These are phyloP conservation scores for Agrostemma githago DNA, from an alignment of 148 eudicot genomes.

Conservation along the genomic window DNA sequence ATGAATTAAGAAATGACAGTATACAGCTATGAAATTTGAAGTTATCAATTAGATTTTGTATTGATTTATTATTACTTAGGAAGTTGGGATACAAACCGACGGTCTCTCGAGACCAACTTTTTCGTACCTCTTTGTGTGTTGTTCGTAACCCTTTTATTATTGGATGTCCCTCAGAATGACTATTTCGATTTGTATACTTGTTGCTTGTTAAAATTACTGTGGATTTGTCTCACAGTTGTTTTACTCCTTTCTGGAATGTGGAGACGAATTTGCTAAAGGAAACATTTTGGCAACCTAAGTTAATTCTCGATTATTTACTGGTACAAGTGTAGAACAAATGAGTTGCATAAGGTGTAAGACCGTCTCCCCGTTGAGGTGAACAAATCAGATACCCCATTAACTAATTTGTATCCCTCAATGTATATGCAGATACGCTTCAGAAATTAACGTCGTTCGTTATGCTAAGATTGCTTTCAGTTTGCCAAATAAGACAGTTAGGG, in stretches of 20 bases:
- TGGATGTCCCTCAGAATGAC: too few species aligned
- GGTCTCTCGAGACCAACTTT: background rate
- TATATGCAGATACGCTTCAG: conserved; percentile 54
- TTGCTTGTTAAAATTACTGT: too few species aligned
- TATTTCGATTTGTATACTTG: too few species aligned
- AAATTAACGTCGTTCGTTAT: conserved; percentile 42
- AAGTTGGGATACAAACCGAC: background rate
- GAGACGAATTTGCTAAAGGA: background rate
- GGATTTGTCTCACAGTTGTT: background rate
- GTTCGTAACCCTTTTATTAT: too few species aligned
- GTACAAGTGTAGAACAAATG: background rate
- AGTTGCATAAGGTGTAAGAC: background rate
- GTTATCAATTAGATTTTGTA: background rate
- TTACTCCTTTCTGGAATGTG: background rate
- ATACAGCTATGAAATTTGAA: too few species aligned
- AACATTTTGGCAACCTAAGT: conserved; percentile 4
- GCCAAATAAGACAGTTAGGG: conserved; percentile 66
- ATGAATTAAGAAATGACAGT: too few species aligned
- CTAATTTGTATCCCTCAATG: background rate
- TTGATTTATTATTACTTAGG: too few species aligned
- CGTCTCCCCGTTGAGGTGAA: background rate
- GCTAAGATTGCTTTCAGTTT: conserved; percentile 67
- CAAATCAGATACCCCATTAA: background rate
- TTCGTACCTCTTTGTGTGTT: background rate
- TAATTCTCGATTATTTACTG: background rate